These are phyloP conservation scores for Paradendryphiella salina DNA, from an alignment of 2,329 filamentous ascomycete species.

Conservation along the genomic window DNA sequence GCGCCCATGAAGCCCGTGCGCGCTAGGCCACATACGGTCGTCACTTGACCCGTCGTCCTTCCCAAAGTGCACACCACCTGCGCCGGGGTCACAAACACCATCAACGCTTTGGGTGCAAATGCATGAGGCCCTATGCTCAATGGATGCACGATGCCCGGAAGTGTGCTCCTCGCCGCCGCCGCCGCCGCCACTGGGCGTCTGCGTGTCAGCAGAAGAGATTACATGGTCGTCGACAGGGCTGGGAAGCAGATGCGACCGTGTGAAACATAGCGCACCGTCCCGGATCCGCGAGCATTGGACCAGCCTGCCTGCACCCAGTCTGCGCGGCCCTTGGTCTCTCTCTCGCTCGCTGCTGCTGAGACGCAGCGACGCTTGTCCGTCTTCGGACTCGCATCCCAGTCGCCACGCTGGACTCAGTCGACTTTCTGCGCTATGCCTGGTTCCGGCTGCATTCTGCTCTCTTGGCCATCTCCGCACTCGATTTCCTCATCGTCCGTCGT, in stretches of 20 bases:
- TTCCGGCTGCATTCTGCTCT: constrained; percentile 21
- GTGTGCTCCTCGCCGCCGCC: neutral
- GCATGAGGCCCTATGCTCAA: neutral
- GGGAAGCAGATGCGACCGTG: constrained; percentile 26
- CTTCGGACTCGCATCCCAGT: constrained; percentile 25
- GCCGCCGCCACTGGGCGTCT: constrained; percentile 7
- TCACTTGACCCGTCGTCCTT: constrained; percentile 5
- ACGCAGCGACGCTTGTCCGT: constrained; percentile 21
- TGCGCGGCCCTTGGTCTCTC: constrained; percentile 10
- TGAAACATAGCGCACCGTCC: constrained; percentile 45
- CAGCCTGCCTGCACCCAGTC: constrained; percentile 16
- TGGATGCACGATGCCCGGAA: neutral
- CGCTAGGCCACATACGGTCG: constrained; percentile 16
- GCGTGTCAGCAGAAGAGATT: constrained; percentile 8
- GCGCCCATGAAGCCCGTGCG: constrained; percentile 12
- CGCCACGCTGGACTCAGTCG: constrained; percentile 26
- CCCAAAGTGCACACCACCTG: neutral
- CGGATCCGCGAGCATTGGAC: constrained; percentile 37
- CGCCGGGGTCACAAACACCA: neutral
- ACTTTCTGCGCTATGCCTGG: constrained; percentile 15
- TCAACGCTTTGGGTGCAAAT: neutral
- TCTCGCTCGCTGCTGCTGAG: constrained; percentile 3
- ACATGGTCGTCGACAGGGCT: constrained; percentile 7
- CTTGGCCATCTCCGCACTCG: constrained; percentile 29
- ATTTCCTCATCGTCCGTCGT: constrained; percentile 21